Conservation (phyloP, 1,139 yeast genomes). For the Hyphopichia khmerensis region DNA sequence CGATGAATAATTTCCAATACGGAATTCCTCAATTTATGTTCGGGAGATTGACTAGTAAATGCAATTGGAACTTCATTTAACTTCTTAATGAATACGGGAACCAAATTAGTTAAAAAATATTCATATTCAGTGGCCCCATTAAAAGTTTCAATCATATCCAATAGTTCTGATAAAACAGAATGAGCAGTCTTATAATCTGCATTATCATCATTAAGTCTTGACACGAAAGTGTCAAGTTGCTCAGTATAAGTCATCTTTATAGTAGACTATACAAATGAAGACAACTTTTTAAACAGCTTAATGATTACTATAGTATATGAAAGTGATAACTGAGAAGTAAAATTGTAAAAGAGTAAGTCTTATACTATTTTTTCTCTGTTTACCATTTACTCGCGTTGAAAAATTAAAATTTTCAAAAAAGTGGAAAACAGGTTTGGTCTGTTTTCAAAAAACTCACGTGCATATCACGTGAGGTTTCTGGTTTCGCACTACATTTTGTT, state of each 20-base stretch:
- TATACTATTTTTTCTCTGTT: background rate
- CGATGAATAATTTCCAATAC: conserved; percentile 80
- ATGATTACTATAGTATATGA: too few relatives aligned
- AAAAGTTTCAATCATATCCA: conserved; percentile 83
- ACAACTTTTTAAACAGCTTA: too few relatives aligned
- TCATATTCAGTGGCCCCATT: conserved; percentile 80
- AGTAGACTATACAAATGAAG: too few relatives aligned
- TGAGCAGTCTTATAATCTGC: conserved; percentile 60
- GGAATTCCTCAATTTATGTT: conserved; percentile 73
- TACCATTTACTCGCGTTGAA: background rate
- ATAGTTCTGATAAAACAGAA: conserved; percentile 71
- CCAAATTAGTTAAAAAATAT: conserved; percentile 56
- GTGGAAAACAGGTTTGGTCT: conserved; percentile 15
- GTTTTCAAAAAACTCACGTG: conserved; percentile 10
- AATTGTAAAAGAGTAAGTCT: background rate
- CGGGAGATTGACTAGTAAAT: conserved; percentile 59
- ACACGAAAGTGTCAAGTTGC: conserved; percentile 60
- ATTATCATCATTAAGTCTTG: conserved; percentile 52
- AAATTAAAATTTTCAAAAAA: conserved; percentile 10
- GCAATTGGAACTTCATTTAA: conserved; percentile 74
- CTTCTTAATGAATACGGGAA: conserved; percentile 61
- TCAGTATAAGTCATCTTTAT: conserved; percentile 44
- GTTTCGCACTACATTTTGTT: background rate
- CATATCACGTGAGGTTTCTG: conserved; percentile 5
- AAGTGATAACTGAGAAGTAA: background rate